Evolutionary conservation across 352 stramenopile genomes (phyloP).

Genomic region (Globisporangium apiculatum): DNA sequence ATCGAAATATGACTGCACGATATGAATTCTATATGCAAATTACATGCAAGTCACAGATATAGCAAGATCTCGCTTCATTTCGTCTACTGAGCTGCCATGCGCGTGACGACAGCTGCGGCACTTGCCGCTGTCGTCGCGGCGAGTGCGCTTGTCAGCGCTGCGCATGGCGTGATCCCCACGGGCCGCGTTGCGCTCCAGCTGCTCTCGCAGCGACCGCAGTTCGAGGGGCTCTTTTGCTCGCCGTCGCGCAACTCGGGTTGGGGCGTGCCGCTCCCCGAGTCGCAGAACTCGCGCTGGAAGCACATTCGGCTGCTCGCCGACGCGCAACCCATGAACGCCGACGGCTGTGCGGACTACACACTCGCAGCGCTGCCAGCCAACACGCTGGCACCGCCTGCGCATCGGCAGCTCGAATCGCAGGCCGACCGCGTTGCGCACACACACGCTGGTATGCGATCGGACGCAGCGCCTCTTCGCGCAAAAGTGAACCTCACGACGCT

Average conservation of each 20-base stretch:
- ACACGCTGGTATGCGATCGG: background rate
- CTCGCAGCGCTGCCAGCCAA: conserved; percentile 4
- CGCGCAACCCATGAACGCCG: conserved; percentile 17
- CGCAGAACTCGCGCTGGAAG: conserved; percentile 49
- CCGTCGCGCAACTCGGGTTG: conserved; percentile 47
- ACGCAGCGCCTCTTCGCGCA: background rate
- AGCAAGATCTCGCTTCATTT: too few species aligned
- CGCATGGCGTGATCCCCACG: conserved; percentile 30
- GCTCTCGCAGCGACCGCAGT: conserved; percentile 22
- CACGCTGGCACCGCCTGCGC: background rate
- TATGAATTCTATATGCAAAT: too few species aligned
- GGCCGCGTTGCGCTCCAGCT: conserved; percentile 35
- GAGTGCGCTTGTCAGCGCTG: conserved; percentile 3
- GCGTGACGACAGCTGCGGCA: too few species aligned
- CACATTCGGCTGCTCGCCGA: conserved; percentile 27
- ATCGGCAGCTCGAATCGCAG: conserved; percentile 2
- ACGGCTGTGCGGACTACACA: conserved; percentile 35
- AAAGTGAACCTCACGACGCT: conserved; percentile 18
- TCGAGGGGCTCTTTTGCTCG: conserved; percentile 43
- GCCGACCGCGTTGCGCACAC: conserved; percentile 3
- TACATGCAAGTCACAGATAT: too few species aligned
- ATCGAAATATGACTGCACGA: too few species aligned
- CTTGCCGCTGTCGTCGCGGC: conserved; percentile 7
- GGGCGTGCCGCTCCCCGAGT: conserved; percentile 39
- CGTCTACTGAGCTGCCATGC: too few species aligned